Conservation (phyloP, 306 rosid genomes). For the Fragaria iinumae region DNA sequence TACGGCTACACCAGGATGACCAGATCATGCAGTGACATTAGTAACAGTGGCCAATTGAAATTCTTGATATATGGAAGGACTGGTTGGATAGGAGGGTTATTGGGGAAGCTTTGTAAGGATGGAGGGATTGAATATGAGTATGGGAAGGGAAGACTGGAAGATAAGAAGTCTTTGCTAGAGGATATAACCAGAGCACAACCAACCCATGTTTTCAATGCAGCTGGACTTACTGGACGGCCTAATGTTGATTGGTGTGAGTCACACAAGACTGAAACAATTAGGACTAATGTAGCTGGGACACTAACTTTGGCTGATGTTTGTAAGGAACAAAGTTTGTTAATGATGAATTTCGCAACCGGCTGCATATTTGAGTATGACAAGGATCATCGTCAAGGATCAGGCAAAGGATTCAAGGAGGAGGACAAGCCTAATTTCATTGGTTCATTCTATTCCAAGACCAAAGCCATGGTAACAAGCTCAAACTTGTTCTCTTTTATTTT, state of each 20-base stretch:
- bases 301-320: constrained; percentile 68
- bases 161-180: constrained; percentile 53
- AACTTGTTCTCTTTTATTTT: not conserved
- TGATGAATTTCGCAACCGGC: constrained; percentile 77
- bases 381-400: constrained; percentile 54
- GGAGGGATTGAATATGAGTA: constrained; percentile 52
- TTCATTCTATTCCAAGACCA: constrained; percentile 71
- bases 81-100: constrained; percentile 68
- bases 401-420: constrained; percentile 68
- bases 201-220: constrained; percentile 68
- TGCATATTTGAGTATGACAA: constrained; percentile 72
- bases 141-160: constrained; percentile 60
- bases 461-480: constrained; percentile 62
- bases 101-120: constrained; percentile 59
- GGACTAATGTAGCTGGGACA: constrained; percentile 62
- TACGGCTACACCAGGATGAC: constrained; percentile 46
- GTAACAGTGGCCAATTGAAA: constrained; percentile 30
- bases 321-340: constrained; percentile 44
- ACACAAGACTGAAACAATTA: constrained; percentile 57
- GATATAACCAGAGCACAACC: constrained; percentile 52
- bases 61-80: constrained; percentile 71
- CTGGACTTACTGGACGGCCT: constrained; percentile 73
- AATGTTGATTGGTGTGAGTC: constrained; percentile 83
- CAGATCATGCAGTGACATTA: constrained; percentile 44
- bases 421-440: constrained; percentile 64